Conservation (phyloP, 2,329 filamentous ascomycete species). For the Alternaria sp. region DNA sequence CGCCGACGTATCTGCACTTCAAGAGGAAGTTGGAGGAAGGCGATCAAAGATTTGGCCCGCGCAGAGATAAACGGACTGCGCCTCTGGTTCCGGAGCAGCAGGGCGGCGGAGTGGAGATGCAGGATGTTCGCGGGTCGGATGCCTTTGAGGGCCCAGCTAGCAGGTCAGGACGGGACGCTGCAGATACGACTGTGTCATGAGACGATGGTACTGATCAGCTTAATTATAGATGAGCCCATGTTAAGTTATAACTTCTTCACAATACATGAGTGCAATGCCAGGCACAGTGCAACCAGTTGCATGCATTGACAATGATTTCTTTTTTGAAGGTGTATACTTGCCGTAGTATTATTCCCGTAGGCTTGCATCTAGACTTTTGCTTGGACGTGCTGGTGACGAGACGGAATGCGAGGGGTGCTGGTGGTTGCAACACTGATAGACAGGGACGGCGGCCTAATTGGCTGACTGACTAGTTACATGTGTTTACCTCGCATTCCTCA, state of each 20-base stretch:
- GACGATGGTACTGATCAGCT: conserved; percentile 4
- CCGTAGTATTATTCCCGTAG: not conserved
- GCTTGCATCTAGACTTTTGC: not conserved
- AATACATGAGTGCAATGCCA: conserved; percentile 7
- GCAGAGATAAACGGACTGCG: conserved; percentile 61
- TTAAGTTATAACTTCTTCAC: conserved; percentile 11
- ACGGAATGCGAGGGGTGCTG: conserved; percentile 44
- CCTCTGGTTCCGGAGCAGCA: conserved; percentile 62
- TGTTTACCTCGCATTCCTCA: conserved; percentile 47
- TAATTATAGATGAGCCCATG: conserved; percentile 12
- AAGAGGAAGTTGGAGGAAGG: conserved; percentile 79
- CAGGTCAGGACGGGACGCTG: conserved; percentile 29
- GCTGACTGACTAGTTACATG: conserved; percentile 48
- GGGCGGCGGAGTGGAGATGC: conserved; percentile 74
- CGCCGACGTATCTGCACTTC: conserved; percentile 89
- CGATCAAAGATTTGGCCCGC: conserved; percentile 80
- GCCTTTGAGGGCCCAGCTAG: conserved; percentile 49
- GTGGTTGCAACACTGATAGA: conserved; percentile 46
- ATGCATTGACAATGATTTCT: conserved; percentile 1
- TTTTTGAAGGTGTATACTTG: not conserved
- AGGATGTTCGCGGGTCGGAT: conserved; percentile 53
- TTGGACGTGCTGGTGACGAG: not conserved
- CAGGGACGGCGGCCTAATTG: conserved; percentile 50
- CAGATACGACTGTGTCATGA: conserved; percentile 25
- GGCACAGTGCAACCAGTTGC: not conserved